Evolutionary conservation across 805 yeast genomes (phyloP), one percentile per base, ranked within the genome.

Genomic region (Kodamaea laetipori): DNA sequence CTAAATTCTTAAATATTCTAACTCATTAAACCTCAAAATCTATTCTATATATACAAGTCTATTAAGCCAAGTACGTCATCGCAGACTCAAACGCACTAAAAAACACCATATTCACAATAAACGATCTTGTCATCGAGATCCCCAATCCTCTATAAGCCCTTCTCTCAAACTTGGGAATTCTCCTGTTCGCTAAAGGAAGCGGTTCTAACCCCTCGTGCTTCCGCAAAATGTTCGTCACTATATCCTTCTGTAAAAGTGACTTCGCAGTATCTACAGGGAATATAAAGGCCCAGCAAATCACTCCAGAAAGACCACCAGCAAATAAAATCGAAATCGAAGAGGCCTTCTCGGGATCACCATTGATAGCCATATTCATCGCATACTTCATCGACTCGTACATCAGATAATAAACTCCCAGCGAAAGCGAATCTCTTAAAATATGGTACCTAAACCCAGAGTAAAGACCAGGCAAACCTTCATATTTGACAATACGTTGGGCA

Each of bases 241-340:
- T 71, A 53, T 87, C 92, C 45, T 84, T 77, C 56, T 88, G 96
- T 34, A 80, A 74, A 45, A 83, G 73, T 1, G 90, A 80, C 58
- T 89, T 88, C 46, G 84, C 71, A 0, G 96, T 88, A 60, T 88
- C 96, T 8, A 88, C 58, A 3, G 96, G 95, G 64, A 84, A 89
- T 3, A 87, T 82, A 0, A 80, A 61, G 2, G 80, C 63, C 95
- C 95, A 87, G 39, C 89, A 75, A 12, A 84, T 63, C 12, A 83
- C 76, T 2, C 96, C 96, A 3, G 94, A 79, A 17, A 81, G 49
- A 0, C 89, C 95, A n/a, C 95, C 96, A 0, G 92, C 85, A 2
- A 82, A 43, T 40, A 52, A 65, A 44, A 54, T 69, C 39, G 66
- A 55, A 11, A 55, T 52, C 42, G 58, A 69, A 44, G 60, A 73